Percentiles rank a stretch among this genome's conserved stretches.
phyloP scores from a whole-genome alignment of 2,329 filamentous ascomycete genomes.

The Xylariaceae sp. region DNA sequence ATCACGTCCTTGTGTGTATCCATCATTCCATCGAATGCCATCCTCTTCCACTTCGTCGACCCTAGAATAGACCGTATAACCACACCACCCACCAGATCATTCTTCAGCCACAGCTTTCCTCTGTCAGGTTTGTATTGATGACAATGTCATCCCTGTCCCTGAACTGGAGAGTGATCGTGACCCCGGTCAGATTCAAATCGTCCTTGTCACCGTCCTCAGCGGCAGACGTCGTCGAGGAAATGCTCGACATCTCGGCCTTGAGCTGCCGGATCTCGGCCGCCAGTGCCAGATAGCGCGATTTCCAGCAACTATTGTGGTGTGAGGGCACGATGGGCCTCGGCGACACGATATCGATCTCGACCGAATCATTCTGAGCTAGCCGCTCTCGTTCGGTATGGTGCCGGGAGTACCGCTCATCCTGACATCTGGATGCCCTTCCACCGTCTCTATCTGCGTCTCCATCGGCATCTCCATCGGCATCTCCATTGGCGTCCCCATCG shows the following conservation, averaged over 20 bases:
- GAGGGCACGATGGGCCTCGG: slow-evolving; percentile 33
- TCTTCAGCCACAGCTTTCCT: neutral
- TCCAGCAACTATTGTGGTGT: slow-evolving; percentile 40
- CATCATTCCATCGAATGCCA: too few relatives aligned
- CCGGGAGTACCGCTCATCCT: neutral
- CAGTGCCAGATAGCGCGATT: slow-evolving; percentile 37
- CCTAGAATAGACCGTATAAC: too few relatives aligned
- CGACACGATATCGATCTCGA: slow-evolving; percentile 26
- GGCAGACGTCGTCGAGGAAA: too few relatives aligned
- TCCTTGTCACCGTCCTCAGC: slow-evolving; percentile 38
- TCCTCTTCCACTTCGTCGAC: too few relatives aligned
- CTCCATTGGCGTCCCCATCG: too few relatives aligned
- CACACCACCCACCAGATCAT: neutral
- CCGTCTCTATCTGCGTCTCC: too few relatives aligned
- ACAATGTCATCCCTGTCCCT: slow-evolving; percentile 46
- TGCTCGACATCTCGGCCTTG: slow-evolving; percentile 33
- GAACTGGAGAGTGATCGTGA: slow-evolving; percentile 48
- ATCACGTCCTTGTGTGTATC: too few relatives aligned
- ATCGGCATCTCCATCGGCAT: too few relatives aligned
- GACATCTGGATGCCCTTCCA: neutral
- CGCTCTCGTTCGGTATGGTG: too few relatives aligned
- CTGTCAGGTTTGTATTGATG: slow-evolving; percentile 34
- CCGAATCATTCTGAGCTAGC: too few relatives aligned
- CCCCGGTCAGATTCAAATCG: slow-evolving; percentile 42
- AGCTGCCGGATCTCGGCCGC: slow-evolving; percentile 38